Conservation (phyloP, 2,329 filamentous ascomycete species). For the Paecilomyces niveus region DNA sequence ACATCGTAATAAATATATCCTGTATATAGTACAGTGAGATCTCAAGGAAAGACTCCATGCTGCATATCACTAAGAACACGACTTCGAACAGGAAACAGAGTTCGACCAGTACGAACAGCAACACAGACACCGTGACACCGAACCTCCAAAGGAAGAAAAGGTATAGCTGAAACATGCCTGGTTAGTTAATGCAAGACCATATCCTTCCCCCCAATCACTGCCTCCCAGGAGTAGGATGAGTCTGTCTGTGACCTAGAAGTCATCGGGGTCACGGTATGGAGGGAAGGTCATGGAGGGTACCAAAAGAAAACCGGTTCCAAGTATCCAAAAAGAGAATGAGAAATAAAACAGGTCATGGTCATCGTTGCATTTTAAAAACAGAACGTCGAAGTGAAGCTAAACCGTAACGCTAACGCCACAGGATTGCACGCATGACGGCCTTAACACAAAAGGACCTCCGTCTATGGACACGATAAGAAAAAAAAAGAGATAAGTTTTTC, state of each 20-base stretch:
- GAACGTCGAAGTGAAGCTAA: neutral
- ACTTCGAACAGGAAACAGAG: neutral
- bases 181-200: too few relatives aligned
- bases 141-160: neutral
- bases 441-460: neutral
- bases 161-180: neutral
- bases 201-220: neutral
- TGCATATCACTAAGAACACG: neutral
- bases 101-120: neutral
- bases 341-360: neutral
- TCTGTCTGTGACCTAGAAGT: neutral
- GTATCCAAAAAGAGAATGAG: neutral
- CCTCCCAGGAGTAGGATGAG: neutral
- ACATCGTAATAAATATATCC: neutral
- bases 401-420: neutral
- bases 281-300: neutral
- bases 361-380: neutral
- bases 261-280: neutral
- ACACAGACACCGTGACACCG: neutral
- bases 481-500: neutral
- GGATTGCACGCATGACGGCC: neutral
- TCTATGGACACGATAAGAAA: neutral
- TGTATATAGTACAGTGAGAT: neutral
- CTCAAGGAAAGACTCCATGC: neutral
- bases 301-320: neutral